Conservation (phyloP, 331 rosid species). For the Quercus tomentella region DNA sequence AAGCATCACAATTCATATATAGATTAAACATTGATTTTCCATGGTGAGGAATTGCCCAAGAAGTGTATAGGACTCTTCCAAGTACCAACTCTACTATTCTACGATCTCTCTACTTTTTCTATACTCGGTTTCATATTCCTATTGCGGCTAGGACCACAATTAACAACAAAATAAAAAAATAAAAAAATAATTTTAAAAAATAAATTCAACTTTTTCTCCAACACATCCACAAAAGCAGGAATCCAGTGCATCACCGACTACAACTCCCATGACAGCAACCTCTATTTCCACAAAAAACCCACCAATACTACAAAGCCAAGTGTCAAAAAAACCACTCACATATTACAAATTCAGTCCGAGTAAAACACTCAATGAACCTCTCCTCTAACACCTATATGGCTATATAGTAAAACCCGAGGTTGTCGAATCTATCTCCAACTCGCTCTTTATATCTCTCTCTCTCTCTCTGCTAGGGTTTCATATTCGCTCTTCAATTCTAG, state of each 20-base stretch:
- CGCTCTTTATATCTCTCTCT: not conserved
- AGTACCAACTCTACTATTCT: no score
- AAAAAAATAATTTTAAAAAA: no score
- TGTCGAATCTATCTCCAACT: not conserved
- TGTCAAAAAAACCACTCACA: not conserved
- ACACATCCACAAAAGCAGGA: not conserved
- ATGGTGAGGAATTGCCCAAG: no score
- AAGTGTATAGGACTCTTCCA: no score
- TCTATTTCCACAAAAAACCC: not conserved
- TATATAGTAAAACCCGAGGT: not conserved
- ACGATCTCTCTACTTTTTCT: no score
- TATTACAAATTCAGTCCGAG: not conserved
- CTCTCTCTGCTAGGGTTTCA: conserved; percentile 7
- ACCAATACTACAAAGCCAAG: not conserved
- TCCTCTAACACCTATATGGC: not conserved
- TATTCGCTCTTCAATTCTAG: not conserved
- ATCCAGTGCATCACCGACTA: not conserved
- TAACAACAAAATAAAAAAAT: no score
- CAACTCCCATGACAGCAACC: not conserved
- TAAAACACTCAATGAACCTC: not conserved
- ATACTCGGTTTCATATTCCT: no score
- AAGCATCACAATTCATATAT: no score
- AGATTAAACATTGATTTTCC: no score
- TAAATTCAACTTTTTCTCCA: not conserved
- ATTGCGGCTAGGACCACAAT: no score